These are phyloP conservation scores for Pulveroboletus sp. DNA, from an alignment of 768 basidiomycete species.

Conservation along the genomic window DNA sequence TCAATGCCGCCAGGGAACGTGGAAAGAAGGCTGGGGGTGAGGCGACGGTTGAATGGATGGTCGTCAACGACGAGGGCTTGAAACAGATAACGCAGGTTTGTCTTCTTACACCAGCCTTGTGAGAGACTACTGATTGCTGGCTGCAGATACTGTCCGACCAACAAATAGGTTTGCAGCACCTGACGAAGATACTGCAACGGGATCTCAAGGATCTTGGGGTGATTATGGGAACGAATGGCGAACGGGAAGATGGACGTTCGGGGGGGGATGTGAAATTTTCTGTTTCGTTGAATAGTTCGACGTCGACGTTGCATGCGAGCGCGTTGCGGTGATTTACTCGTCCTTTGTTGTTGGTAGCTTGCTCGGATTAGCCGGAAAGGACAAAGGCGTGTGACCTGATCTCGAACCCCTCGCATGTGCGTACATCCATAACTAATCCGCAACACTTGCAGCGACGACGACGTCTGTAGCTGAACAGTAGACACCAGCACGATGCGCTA, in stretches of 20 bases:
- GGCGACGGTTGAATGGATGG: constrained; percentile 63
- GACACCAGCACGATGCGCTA: constrained; percentile 61
- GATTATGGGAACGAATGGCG: constrained; percentile 50
- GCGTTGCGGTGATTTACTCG: constrained; percentile 5
- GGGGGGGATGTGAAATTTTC: constrained; percentile 16
- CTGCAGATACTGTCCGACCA: constrained; percentile 70
- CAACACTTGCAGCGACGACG: constrained; percentile 9
- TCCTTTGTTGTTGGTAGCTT: constrained; percentile 3
- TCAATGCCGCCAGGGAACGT: constrained; percentile 56
- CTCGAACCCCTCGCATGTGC: neutral
- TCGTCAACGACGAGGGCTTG: constrained; percentile 85
- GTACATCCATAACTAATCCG: constrained; percentile 4
- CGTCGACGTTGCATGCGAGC: constrained; percentile 27
- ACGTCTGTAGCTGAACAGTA: neutral
- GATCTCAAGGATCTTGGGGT: constrained; percentile 64
- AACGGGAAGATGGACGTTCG: constrained; percentile 30
- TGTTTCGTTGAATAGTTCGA: constrained; percentile 22
- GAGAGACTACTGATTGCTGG: neutral
- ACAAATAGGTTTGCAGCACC: constrained; percentile 75
- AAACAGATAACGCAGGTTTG: constrained; percentile 70
- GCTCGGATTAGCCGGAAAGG: constrained; percentile 1
- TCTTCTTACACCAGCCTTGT: neutral
- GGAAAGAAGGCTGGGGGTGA: constrained; percentile 41
- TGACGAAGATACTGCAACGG: constrained; percentile 70
- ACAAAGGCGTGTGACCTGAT: constrained; percentile 22